A percentile compares a stretch with the other conserved stretches of the same genome.
These are phyloP conservation scores for Cystofilobasidium bisporidii DNA, from an alignment of 768 basidiomycete genomes.

Conservation along the genomic window DNA sequence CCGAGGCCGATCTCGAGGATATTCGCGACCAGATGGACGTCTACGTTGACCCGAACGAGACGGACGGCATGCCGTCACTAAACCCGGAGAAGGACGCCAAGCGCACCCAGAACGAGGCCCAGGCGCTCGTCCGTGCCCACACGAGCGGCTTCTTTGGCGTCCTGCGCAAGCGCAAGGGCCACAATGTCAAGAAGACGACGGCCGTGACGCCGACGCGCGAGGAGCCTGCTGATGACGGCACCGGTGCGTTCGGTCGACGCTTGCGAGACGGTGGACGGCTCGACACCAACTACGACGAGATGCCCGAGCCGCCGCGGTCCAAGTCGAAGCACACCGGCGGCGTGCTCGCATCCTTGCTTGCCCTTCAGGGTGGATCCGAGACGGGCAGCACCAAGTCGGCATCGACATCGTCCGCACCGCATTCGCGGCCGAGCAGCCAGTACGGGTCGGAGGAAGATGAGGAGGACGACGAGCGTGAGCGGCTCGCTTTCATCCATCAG, in stretches of 20 bases:
- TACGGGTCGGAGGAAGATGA: constrained; percentile 14
- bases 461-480: constrained; percentile 24
- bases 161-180: constrained; percentile 33
- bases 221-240: constrained; percentile 30
- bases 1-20: constrained; percentile 90
- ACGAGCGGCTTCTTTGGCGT: constrained; percentile 36
- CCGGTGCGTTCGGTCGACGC: constrained; percentile 28
- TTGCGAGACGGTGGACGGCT: constrained; percentile 29
- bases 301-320: constrained; percentile 20
- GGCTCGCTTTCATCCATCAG: constrained; percentile 23
- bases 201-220: neutral
- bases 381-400: constrained; percentile 9
- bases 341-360: constrained; percentile 56
- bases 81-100: constrained; percentile 37
- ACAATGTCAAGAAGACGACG: constrained; percentile 15
- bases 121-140: constrained; percentile 39
- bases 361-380: constrained; percentile 39
- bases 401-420: neutral
- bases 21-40: constrained; percentile 61
- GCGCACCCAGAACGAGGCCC: constrained; percentile 30
- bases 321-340: constrained; percentile 42
- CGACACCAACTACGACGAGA: constrained; percentile 30
- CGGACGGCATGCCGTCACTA: constrained; percentile 53
- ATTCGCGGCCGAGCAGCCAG: constrained; percentile 7
- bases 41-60: constrained; percentile 57